phyloP scores from a whole-genome alignment of 345 rosid species.

The Aquilaria malaccensis region DNA sequence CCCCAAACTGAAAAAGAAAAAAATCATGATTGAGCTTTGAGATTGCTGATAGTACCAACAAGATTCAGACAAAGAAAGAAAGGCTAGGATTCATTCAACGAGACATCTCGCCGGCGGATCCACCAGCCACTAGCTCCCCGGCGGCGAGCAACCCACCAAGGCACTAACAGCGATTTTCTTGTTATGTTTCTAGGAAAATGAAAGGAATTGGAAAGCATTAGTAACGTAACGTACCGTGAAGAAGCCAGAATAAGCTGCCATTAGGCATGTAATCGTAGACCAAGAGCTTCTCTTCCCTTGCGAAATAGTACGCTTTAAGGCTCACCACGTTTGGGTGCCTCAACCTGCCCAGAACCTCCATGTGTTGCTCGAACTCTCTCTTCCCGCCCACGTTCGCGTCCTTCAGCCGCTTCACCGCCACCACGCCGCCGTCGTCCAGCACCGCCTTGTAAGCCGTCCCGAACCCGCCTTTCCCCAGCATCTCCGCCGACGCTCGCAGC shows the following conservation, averaged over 20 bases:
- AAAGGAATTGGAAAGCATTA: not conserved
- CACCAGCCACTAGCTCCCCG: too few species aligned
- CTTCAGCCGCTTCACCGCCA: conserved; percentile 82
- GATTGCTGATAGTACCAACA: too few species aligned
- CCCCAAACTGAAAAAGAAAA: too few species aligned
- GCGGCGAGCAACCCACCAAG: not conserved
- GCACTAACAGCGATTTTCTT: not conserved
- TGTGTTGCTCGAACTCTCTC: conserved; percentile 75
- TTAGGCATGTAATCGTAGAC: conserved; percentile 87
- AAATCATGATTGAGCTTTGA: too few species aligned
- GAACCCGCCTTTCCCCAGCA: conserved; percentile 90
- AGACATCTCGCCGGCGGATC: too few species aligned
- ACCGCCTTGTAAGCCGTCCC: conserved; percentile 95
- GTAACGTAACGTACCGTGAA: conserved; percentile 59
- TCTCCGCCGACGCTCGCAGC: conserved; percentile 90
- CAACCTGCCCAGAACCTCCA: conserved; percentile 80
- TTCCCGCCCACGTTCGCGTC: conserved; percentile 60
- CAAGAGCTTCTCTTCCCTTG: conserved; percentile 85
- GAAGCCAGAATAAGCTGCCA: conserved; percentile 89
- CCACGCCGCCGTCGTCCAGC: conserved; percentile 74
- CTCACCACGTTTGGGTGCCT: conserved; percentile 64
- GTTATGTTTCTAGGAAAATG: not conserved
- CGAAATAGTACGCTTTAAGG: conserved; percentile 74
- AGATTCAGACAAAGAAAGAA: too few species aligned
- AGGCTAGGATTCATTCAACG: too few species aligned